Conservation (phyloP, 23 red algal species). For the Gracilaria domingensis region DNA sequence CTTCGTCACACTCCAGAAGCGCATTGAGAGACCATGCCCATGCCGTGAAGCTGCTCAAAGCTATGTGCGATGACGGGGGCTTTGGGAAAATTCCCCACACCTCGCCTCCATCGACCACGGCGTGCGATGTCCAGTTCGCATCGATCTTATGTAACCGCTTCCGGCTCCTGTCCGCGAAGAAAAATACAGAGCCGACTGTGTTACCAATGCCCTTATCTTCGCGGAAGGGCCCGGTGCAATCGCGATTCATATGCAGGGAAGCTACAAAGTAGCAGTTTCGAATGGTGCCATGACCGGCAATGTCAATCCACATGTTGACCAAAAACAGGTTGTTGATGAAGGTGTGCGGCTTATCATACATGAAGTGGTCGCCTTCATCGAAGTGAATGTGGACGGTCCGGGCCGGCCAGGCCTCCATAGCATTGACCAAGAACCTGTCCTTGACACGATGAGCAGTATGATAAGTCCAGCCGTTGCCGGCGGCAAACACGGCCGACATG, state of each 20-base stretch:
- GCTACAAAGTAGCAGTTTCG: slow-evolving; percentile 42
- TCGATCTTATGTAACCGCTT: slow-evolving; percentile 8
- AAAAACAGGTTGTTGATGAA: slow-evolving; percentile 96
- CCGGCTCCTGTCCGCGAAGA: neutral
- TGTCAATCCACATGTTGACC: slow-evolving; percentile 93
- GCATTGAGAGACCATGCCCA: slow-evolving; percentile 70
- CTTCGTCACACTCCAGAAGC: neutral
- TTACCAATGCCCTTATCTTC: slow-evolving; percentile 42
- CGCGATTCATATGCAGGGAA: slow-evolving; percentile 46
- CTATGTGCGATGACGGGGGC: slow-evolving; percentile 10
- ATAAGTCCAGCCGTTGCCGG: slow-evolving; percentile 11
- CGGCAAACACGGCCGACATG: slow-evolving; percentile 66
- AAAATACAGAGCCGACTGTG: slow-evolving; percentile 30
- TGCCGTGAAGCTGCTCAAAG: slow-evolving; percentile 16
- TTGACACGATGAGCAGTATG: slow-evolving; percentile 21
- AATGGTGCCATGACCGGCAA: slow-evolving; percentile 81
- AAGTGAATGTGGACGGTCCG: slow-evolving; percentile 12
- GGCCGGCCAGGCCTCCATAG: slow-evolving; percentile 79
- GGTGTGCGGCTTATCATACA: slow-evolving; percentile 87
- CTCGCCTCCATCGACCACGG: slow-evolving; percentile 12
- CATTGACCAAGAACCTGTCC: too few species aligned
- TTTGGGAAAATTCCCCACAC: slow-evolving; percentile 44
- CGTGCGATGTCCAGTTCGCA: slow-evolving; percentile 55
- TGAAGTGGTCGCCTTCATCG: neutral
- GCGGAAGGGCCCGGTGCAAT: slow-evolving; percentile 20